These are phyloP conservation scores for Solanum acaule DNA, from an alignment of 257 asterid genomes.

Conservation along the genomic window DNA sequence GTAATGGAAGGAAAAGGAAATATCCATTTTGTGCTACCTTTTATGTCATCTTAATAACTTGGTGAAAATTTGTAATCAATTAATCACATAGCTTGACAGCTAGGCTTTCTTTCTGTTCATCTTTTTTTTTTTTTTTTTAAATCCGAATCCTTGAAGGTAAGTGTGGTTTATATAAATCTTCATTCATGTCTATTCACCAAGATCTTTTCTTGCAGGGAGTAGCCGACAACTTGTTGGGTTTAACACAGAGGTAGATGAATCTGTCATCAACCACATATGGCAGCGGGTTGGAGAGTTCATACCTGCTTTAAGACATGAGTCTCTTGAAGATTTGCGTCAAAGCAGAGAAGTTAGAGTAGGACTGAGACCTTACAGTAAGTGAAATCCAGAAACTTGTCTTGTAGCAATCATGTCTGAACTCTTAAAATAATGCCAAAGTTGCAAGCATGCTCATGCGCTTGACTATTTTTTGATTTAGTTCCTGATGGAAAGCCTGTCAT, in stretches of 20 bases:
- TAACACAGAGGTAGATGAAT: slow-evolving; percentile 57
- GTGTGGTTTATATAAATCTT: background rate
- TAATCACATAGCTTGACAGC: background rate
- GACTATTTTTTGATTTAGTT: slow-evolving; percentile 30
- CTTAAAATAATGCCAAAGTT: background rate
- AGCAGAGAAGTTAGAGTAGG: slow-evolving; percentile 85
- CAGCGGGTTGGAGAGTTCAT: slow-evolving; percentile 74
- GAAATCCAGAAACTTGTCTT: background rate
- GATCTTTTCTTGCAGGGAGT: slow-evolving; percentile 52
- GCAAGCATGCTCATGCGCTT: background rate
- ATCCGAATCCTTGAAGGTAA: background rate
- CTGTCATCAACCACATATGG: slow-evolving; percentile 66
- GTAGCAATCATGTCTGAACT: background rate
- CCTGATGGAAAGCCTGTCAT: slow-evolving; percentile 84
- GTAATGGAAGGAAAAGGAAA: background rate
- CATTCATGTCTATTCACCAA: background rate
- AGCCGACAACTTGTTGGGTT: slow-evolving; percentile 89
- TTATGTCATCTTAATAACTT: background rate
- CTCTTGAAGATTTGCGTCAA: slow-evolving; percentile 45
- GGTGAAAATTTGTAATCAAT: background rate
- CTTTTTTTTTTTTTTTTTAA: background rate
- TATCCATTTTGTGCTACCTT: background rate
- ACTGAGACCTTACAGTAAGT: slow-evolving; percentile 93
- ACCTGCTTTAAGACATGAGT: slow-evolving; percentile 46
- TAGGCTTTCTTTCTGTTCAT: background rate